Evolutionary conservation across 2,329 filamentous ascomycete species (phyloP).

Genomic region (Epichloe baconii): DNA sequence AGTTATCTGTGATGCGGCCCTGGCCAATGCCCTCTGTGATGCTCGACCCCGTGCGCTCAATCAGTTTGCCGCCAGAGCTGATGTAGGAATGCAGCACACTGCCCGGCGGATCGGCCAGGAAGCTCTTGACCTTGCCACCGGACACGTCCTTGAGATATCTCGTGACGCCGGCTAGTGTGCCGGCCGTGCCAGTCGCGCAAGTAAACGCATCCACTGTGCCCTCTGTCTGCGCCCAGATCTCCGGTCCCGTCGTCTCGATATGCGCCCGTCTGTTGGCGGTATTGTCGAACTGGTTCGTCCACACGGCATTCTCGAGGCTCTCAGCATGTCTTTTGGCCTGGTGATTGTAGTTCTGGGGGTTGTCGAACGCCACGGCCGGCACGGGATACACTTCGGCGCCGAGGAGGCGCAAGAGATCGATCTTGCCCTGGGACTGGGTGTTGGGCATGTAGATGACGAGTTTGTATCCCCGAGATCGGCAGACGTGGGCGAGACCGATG

Average conservation of each 20-base stretch:
- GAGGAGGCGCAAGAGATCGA: slow-evolving; percentile 79
- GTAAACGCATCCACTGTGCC: slow-evolving; percentile 89
- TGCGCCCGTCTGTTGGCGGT: slow-evolving; percentile 85
- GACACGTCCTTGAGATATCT: slow-evolving; percentile 77
- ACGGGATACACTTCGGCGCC: slow-evolving; percentile 95
- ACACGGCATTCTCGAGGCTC: slow-evolving; percentile 72
- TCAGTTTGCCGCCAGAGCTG: slow-evolving; percentile 65
- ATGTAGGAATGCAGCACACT: slow-evolving; percentile 91
- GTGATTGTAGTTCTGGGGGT: slow-evolving; percentile 96
- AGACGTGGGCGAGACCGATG: slow-evolving; percentile 94
- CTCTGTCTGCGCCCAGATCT: slow-evolving; percentile 87
- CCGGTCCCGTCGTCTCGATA: slow-evolving; percentile 90
- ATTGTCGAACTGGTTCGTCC: slow-evolving; percentile 99
- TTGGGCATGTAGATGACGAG: slow-evolving; percentile 99
- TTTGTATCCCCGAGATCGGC: slow-evolving; percentile 80
- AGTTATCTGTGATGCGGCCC: slow-evolving; percentile 90
- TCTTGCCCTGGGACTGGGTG: slow-evolving; percentile 95
- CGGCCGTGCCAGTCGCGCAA: slow-evolving; percentile 84
- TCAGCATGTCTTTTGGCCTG: slow-evolving; percentile 88
- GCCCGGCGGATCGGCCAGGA: slow-evolving; percentile 87
- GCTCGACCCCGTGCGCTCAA: slow-evolving; percentile 69
- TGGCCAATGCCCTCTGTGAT: slow-evolving; percentile 98
- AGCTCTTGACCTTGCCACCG: slow-evolving; percentile 67
- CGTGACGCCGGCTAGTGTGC: slow-evolving; percentile 80
- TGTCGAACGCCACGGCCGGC: slow-evolving; percentile 87